Percentiles rank a stretch among this genome's conserved stretches.
Conservation (phyloP, 1,284 basidiomycete genomes). For the Puccinia novopanici region DNA sequence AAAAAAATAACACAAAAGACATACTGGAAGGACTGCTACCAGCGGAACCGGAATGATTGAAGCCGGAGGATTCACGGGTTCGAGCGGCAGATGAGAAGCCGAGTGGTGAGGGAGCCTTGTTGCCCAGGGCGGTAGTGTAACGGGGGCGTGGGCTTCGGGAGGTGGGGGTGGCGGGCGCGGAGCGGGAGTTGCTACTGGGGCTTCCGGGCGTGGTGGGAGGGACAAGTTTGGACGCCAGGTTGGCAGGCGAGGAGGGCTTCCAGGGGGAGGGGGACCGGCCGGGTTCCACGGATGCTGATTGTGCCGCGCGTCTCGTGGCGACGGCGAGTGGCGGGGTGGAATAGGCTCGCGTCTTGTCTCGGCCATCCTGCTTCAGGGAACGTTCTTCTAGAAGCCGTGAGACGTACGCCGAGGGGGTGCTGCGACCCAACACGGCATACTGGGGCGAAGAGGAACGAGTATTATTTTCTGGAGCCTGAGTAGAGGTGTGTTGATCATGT, state of each 20-base stretch:
- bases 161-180: conserved; percentile 31
- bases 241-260: conserved; percentile 36
- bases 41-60: too few species aligned
- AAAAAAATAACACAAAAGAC: too few species aligned
- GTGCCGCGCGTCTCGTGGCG: too few species aligned
- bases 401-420: neutral
- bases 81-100: neutral
- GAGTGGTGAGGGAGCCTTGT: conserved; percentile 10
- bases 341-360: neutral
- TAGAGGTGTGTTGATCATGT: too few species aligned
- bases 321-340: conserved; percentile 31
- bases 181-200: conserved; percentile 7
- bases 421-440: conserved; percentile 1
- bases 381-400: neutral
- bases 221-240: conserved; percentile 38
- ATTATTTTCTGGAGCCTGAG: too few species aligned
- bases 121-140: conserved; percentile 37
- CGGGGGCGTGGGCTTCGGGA: conserved; percentile 38
- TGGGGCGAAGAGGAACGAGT: neutral
- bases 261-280: conserved; percentile 2
- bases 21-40: too few species aligned
- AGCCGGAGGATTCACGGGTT: too few species aligned
- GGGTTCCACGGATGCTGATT: too few species aligned
- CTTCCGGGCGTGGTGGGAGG: neutral
- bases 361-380: neutral